Conservation (phyloP, 345 rosid genomes). For the Hevea brasiliensis region DNA sequence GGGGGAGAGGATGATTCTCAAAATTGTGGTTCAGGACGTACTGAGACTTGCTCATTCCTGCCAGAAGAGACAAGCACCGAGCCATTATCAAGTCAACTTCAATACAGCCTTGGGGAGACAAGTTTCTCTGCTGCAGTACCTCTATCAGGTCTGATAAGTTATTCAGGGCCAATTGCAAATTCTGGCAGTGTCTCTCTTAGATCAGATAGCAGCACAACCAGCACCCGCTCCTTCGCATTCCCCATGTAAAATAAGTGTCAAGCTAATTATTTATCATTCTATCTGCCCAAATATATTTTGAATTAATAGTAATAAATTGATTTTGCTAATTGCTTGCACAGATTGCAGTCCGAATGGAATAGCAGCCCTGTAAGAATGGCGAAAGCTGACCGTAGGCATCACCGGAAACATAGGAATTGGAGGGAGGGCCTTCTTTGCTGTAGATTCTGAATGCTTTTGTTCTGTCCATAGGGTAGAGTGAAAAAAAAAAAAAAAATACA, state of each 20-base stretch:
- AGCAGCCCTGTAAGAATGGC: constrained; percentile 91
- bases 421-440: constrained; percentile 70
- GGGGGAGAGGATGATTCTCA: constrained; percentile 23
- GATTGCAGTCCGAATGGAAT: constrained; percentile 91
- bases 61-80: constrained; percentile 28
- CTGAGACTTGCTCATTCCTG: constrained; percentile 18
- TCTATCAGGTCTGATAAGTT: constrained; percentile 55
- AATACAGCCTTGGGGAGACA: constrained; percentile 50
- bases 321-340: constrained; percentile 26
- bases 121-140: constrained; percentile 75
- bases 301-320: not conserved
- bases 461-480: constrained; percentile 36
- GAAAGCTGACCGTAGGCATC: constrained; percentile 57
- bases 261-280: not conserved
- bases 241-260: constrained; percentile 52
- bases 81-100: constrained; percentile 32
- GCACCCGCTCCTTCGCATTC: constrained; percentile 92
- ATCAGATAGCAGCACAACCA: constrained; percentile 91
- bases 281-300: not conserved
- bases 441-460: constrained; percentile 62
- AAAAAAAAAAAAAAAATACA: not conserved
- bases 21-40: constrained; percentile 13
- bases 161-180: constrained; percentile 62
- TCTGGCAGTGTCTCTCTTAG: constrained; percentile 81
- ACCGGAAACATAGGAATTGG: constrained; percentile 61